Percentiles rank a stretch among this genome's conserved stretches.
Conservation (phyloP, 2,329 filamentous ascomycete species). For the Immersiporthe knoxdaviesiana region DNA sequence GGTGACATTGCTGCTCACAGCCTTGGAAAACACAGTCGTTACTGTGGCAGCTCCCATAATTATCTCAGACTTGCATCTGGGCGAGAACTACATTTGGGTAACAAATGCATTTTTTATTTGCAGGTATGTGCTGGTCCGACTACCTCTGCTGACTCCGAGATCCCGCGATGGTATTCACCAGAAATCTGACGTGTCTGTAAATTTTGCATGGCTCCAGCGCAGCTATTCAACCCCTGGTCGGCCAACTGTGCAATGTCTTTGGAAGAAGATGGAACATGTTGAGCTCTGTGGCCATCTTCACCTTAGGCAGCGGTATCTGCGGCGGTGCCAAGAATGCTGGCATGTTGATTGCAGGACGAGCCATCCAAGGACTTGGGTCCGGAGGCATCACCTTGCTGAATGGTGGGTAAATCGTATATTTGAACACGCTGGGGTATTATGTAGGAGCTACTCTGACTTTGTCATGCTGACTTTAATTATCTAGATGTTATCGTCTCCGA, state of each 20-base stretch:
- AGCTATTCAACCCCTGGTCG: conserved; percentile 52
- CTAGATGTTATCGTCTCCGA: conserved; percentile 41
- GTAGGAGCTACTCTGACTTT: not conserved
- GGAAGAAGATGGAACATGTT: conserved; percentile 50
- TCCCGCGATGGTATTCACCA: too few species aligned
- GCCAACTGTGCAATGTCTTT: conserved; percentile 55
- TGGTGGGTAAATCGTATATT: conserved; percentile 2
- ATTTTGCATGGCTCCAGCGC: conserved; percentile 26
- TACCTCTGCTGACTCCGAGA: too few species aligned
- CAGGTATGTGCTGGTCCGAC: too few species aligned
- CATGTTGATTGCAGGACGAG: conserved; percentile 30
- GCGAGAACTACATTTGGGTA: conserved; percentile 36
- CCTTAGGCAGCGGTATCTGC: conserved; percentile 54
- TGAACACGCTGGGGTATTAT: too few species aligned
- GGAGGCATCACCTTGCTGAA: conserved; percentile 26
- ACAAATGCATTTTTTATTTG: conserved; percentile 35
- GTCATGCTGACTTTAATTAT: not conserved
- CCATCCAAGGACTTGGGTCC: conserved; percentile 27
- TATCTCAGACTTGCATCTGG: conserved; percentile 32
- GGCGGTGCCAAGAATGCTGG: conserved; percentile 37
- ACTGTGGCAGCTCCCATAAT: conserved; percentile 36
- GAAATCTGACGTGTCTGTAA: not conserved
- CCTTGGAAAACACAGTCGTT: conserved; percentile 37
- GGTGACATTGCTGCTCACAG: conserved; percentile 31
- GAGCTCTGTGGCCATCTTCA: conserved; percentile 48